phyloP scores from a whole-genome alignment of 805 yeast genomes.

The Starmerella bacillaris region DNA sequence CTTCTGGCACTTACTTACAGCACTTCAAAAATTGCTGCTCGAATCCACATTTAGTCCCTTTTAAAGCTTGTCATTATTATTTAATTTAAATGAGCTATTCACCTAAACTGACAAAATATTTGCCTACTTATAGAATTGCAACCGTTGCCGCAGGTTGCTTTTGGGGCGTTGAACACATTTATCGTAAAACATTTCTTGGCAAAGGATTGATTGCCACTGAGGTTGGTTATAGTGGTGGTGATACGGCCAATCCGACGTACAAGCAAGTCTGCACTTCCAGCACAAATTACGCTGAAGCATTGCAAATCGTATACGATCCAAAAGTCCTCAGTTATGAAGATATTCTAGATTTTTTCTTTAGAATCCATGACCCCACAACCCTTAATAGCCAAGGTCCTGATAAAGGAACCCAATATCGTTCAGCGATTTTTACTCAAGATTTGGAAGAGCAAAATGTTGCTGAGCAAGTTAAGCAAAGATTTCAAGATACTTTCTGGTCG shows the following conservation, averaged over 20 bases:
- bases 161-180: slow-evolving; percentile 56
- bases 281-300: slow-evolving; percentile 69
- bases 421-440: slow-evolving; percentile 52
- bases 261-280: slow-evolving; percentile 54
- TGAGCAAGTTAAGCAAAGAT: slow-evolving; percentile 28
- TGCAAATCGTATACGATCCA: slow-evolving; percentile 75
- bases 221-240: slow-evolving; percentile 87
- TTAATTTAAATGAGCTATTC: too few species aligned
- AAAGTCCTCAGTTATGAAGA: slow-evolving; percentile 37
- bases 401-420: slow-evolving; percentile 74
- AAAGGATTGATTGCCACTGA: slow-evolving; percentile 55
- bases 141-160: slow-evolving; percentile 46
- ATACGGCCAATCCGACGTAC: slow-evolving; percentile 36
- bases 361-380: slow-evolving; percentile 89
- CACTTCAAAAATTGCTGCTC: too few species aligned
- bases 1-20: too few species aligned
- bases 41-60: too few species aligned
- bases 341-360: slow-evolving; percentile 65
- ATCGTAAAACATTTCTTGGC: slow-evolving; percentile 44
- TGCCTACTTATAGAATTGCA: too few species aligned
- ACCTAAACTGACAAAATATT: too few species aligned
- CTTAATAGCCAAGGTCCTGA: slow-evolving; percentile 74
- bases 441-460: slow-evolving; percentile 34
- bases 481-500: slow-evolving; percentile 65
- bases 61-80: too few species aligned